Evolutionary conservation across 495 filamentous ascomycete species (phyloP), one percentile per base, ranked within the genome.

Genomic region (Neurospora discreta): DNA sequence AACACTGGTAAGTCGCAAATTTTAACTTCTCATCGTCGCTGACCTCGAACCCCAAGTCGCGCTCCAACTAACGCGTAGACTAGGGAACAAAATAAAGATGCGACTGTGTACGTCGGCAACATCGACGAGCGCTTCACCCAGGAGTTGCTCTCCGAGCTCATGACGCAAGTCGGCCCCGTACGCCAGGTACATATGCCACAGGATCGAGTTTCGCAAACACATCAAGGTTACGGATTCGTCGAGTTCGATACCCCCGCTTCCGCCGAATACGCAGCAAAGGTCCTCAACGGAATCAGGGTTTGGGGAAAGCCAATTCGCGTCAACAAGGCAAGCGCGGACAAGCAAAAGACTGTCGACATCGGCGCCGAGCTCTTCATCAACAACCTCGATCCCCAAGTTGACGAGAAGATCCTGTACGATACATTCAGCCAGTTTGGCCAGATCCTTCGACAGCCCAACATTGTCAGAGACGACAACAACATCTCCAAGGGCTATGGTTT

Each of bases 41-140:
- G 52, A 30, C 26, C 13, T 65, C 23, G 30, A 6, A 65, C 33
- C 13, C 52, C 26, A 15, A 36, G 11, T 65, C 52, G 42, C 52
- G 2, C n/a, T 8, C 20, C 6, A 13, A 30, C 71, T 73, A 58
- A 74, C 67, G 60, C 23, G 38, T 41, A 38, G 38, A 39, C 38
- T 75, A 97, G 95, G 95, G 95, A 98, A 80, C 95, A 99, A 84
- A 94, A 98, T 80, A 98, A 98, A 80, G 95, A 98, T 82, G 95
- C 94, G 68, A 99, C 95, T 20, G 92, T 98, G 80, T 99, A 99
- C 82, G 90, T 98, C 74, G 95, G 95, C 80, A 98, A 98, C 80
- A 91, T 99, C 77, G 95, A 99, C 82, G 95, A 99, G 83, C 91
- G 96, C 78, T 92, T 93, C 70, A 90, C 92, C 70, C 93, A 98